Percentiles rank a stretch among this genome's conserved stretches.
phyloP scores from a whole-genome alignment of 805 yeast genomes.

The Barnettozyma populi region DNA sequence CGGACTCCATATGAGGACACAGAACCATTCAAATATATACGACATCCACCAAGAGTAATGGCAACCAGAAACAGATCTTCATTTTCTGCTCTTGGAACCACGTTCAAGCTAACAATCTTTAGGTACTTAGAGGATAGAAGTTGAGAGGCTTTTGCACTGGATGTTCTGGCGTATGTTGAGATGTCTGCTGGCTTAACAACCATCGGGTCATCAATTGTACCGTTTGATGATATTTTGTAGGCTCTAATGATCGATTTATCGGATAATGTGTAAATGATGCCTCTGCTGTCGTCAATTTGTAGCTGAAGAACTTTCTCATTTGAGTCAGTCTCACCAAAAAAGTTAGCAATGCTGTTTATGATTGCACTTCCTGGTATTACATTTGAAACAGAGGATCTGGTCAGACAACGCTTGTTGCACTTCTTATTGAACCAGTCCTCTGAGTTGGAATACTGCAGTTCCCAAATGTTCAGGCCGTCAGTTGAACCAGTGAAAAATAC shows the following conservation, averaged over 20 bases:
- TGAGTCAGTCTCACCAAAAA: conserved; percentile 22
- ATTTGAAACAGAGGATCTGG: conserved; percentile 55
- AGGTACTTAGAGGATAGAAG: conserved; percentile 50
- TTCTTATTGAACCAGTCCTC: conserved; percentile 85
- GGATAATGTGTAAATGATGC: conserved; percentile 74
- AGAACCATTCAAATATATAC: conserved; percentile 52
- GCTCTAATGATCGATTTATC: conserved; percentile 78
- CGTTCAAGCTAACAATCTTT: conserved; percentile 56
- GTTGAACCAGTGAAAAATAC: conserved; percentile 80
- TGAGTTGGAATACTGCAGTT: conserved; percentile 71
- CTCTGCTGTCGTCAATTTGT: conserved; percentile 71
- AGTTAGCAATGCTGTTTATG: conserved; percentile 32
- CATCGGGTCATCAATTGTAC: conserved; percentile 37
- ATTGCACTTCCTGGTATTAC: conserved; percentile 38
- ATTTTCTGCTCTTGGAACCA: conserved; percentile 61
- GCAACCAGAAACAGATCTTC: conserved; percentile 69
- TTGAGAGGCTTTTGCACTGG: conserved; percentile 46
- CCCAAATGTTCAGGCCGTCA: conserved; percentile 81
- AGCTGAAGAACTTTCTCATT: conserved; percentile 62
- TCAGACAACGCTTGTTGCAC: conserved; percentile 77
- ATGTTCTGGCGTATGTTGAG: conserved; percentile 35
- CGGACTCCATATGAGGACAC: conserved; percentile 29
- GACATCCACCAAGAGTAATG: conserved; percentile 76
- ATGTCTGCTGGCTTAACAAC: conserved; percentile 33
- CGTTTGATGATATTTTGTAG: conserved; percentile 49